These are phyloP conservation scores for Striga hermonthica DNA, from an alignment of 305 asterid species.

Conservation along the genomic window DNA sequence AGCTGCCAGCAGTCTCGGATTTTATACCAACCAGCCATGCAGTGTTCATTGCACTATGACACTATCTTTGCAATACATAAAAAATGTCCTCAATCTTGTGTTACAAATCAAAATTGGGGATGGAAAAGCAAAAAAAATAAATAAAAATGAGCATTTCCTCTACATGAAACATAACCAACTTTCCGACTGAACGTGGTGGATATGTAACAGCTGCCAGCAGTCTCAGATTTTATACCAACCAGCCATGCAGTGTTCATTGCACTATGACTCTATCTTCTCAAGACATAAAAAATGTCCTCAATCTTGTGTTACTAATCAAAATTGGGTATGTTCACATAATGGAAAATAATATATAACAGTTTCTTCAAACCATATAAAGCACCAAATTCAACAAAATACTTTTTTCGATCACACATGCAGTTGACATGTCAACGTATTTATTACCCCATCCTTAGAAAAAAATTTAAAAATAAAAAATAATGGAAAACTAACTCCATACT, in stretches of 20 bases:
- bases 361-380: conserved; percentile 18
- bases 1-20: conserved; percentile 13
- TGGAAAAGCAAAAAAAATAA: neutral
- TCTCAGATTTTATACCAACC: conserved; percentile 14
- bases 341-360: conserved; percentile 1
- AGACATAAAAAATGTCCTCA: neutral
- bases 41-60: conserved; percentile 20
- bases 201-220: conserved; percentile 16
- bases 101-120: conserved; percentile 21
- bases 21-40: conserved; percentile 13
- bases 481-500: conserved; percentile 12
- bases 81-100: neutral
- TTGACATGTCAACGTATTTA: conserved; percentile 16
- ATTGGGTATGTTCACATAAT: neutral
- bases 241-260: conserved; percentile 7
- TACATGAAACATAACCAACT: conserved; percentile 15
- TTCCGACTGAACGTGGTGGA: conserved; percentile 14
- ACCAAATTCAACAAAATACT: conserved; percentile 14
- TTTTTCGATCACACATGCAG: conserved; percentile 21
- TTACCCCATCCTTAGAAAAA: conserved; percentile 20
- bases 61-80: conserved; percentile 14
- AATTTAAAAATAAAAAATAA: conserved; percentile 18
- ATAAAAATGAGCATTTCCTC: neutral
- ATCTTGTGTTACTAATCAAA: conserved; percentile 24
- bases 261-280: conserved; percentile 23